Base-by-base conservation (phyloP, 2,329 filamentous ascomycete species). In the Sporothrix inflata region DNA sequence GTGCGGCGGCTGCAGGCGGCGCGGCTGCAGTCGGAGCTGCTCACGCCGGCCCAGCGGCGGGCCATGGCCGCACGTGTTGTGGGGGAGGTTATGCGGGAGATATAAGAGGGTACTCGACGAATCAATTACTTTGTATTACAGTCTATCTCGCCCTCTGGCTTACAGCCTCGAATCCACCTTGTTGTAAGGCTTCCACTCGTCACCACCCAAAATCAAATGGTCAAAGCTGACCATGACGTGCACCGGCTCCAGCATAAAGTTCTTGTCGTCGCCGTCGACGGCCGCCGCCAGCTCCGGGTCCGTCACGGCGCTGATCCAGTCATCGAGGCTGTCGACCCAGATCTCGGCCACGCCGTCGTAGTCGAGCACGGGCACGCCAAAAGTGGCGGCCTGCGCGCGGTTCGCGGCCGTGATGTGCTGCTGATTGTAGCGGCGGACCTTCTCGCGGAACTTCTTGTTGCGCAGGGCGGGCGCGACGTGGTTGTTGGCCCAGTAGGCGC, bases 1-100 rank as follows among this genome's bases (percentile, higher is more conserved):
- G 90, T 92, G 87, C 81, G 84, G 67, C 90, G 87, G 79, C 81
- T 92, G 73, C 87, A 89, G 79, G 88, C 88, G 1, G 88, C 88
- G 9, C 81, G 84, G 77, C 89, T 91, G 70, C 84, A 88, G 74
- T 88, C 85, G 40, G 85, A 87, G 14, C 88, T 87, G 9, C 78
- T 92, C 79, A 84, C 88, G 1, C 87, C 89, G 77, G 86, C 87
- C 34, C 88, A 91, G 80, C 84, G 88, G 75, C 87, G 85, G 78
- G 84, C 84, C 74, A 84, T 90, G 80, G 89, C 89, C 2, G 86
- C 86, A 27, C 86, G 86, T 76, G 89, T 89, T 0, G 88, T 91
- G 2, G 84, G 83, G 14, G 89, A 91, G 76, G 87, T 91, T 42
- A 91, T 92, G 89, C 87, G 84, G 76, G 86, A 89, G 65, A 74